These are phyloP conservation scores for Mycena citricolor DNA, from an alignment of 1,284 basidiomycete species.

Conservation along the genomic window DNA sequence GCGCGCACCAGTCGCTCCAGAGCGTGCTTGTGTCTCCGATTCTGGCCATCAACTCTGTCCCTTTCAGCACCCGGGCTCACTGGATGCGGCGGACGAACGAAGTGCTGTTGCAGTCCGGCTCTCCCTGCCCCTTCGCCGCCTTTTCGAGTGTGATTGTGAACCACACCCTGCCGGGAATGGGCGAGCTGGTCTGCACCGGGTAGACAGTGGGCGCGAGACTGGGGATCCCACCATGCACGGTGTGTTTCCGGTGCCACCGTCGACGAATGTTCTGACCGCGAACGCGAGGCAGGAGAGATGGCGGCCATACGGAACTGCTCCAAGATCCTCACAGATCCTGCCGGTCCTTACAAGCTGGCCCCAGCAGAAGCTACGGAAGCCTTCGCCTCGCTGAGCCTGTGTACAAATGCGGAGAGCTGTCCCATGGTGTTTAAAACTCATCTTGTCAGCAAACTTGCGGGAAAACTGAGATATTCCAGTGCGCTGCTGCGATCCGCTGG, in stretches of 20 bases:
- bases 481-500: slow-evolving; percentile 26
- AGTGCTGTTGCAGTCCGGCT: slow-evolving; percentile 45
- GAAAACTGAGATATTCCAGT: slow-evolving; percentile 17
- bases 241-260: not conserved
- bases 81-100: slow-evolving; percentile 43
- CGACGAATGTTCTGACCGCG: not conserved
- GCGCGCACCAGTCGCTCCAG: slow-evolving; percentile 11
- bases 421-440: slow-evolving; percentile 3
- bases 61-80: slow-evolving; percentile 20
- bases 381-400: not conserved
- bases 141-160: not conserved
- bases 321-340: not conserved
- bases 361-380: not conserved
- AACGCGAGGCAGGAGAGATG: not conserved
- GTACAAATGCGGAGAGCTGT: not conserved
- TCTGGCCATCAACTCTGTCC: slow-evolving; percentile 17
- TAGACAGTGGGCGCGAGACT: slow-evolving; percentile 11
- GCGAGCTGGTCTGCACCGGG: slow-evolving; percentile 8
- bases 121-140: slow-evolving; percentile 7
- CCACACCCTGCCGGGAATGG: slow-evolving; percentile 2
- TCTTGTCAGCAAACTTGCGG: too few relatives aligned
- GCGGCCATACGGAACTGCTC: slow-evolving; percentile 8
- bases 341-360: not conserved
- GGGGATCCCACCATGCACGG: slow-evolving; percentile 15
- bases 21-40: slow-evolving; percentile 3